Evolutionary conservation across 1,284 basidiomycete genomes (phyloP), one percentile per base, ranked within the genome.

Genomic region (Leccinum variabile): DNA sequence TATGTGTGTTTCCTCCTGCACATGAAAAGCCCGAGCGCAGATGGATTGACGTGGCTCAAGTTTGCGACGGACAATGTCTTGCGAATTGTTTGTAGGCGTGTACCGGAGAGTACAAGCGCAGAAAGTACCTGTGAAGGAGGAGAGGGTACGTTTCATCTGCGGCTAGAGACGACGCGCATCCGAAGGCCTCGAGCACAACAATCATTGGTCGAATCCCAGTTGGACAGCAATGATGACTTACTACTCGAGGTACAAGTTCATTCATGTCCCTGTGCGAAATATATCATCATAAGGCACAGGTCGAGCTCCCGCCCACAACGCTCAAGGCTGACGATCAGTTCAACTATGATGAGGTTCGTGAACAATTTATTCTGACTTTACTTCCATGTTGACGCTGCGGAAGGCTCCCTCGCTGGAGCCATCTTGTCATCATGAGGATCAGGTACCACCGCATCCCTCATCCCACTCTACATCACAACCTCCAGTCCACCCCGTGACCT

Each of bases 1-100:
- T 73, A 72, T 18, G 37, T 72, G 9, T 72, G 69, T 55, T 72
- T 70, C 37, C 67, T 70, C 5, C 64, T 70, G 2, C 62, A 70
- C 16, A 60, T 61, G 63, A 14, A 64, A 25, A 18, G 32, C 13
- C 54, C n/a, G 10, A 44, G 33, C n/a, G 44, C 28, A 16, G 64
- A 59, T 13, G 62, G 59, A 54, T n/a, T 60, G 18, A 62, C 60
- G n/a, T 71, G 69, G 71, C 63, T 72, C 53, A 73, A 73, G 61
- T 62, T 73, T 46, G 50, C 63, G 32, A 69, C 69, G 13, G 70
- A 70, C 37, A 72, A 73, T 52, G 32, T 69, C 13, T 56, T 73
- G 35, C 55, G 49, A 9, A 63, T 70, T 16, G 3, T 18, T 16
- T 70, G 66, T 13, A 57, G 0, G 14, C 25, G 14, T 30, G 9